Evolutionary conservation across 257 asterid genomes (phyloP).

Genomic region (Solanum ossicruentum): DNA sequence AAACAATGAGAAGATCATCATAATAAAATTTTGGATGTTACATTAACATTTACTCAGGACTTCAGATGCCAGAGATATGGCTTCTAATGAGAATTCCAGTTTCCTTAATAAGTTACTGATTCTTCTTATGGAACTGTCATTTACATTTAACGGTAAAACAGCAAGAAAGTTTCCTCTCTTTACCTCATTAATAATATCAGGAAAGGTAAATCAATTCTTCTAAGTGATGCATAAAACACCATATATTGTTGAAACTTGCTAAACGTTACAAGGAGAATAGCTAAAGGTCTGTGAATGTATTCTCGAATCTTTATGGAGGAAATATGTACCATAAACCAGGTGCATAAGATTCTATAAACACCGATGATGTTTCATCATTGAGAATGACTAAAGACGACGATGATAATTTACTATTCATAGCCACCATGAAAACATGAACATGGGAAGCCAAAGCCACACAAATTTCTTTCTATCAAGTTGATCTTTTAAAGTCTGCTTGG

Average conservation of each 20-base stretch:
- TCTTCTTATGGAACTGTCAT: background rate
- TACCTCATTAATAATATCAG: background rate
- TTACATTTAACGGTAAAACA: background rate
- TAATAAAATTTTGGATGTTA: no score
- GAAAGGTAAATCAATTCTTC: background rate
- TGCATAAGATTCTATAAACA: background rate
- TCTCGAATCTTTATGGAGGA: background rate
- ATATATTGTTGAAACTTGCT: background rate
- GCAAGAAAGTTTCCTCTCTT: background rate
- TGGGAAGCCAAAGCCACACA: background rate
- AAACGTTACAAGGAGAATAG: background rate
- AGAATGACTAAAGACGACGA: background rate
- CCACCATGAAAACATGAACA: background rate
- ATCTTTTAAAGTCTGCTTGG: background rate
- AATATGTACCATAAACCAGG: background rate
- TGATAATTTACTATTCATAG: background rate
- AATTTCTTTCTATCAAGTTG: background rate
- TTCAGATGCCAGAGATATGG: background rate
- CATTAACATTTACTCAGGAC: background rate
- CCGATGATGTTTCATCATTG: background rate
- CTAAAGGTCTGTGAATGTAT: background rate
- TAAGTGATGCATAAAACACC: background rate
- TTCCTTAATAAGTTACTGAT: background rate
- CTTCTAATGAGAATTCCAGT: background rate
- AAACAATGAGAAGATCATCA: background rate